A percentile compares a stretch with the other conserved stretches of the same genome.
Evolutionary conservation across 2,329 filamentous ascomycete genomes (phyloP).

Genomic region (Fusarium decemcellulare): DNA sequence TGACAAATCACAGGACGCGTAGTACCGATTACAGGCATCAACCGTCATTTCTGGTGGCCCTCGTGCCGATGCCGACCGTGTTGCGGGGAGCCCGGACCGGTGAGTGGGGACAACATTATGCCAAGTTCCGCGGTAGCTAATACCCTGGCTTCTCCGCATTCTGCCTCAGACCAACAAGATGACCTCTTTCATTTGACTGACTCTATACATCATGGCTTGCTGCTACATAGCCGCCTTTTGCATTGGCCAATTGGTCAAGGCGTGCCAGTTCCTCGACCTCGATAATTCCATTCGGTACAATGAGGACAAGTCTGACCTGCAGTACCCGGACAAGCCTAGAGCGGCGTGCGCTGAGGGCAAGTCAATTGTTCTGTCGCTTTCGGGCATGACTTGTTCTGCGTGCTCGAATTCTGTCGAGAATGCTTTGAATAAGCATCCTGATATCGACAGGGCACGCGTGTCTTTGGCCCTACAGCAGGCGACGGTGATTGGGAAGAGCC

Average conservation of each 20-base stretch:
- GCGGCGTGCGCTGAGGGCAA: background rate
- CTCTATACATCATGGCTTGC: constrained; percentile 12
- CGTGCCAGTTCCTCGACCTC: constrained; percentile 18
- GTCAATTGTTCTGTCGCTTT: constrained; percentile 1
- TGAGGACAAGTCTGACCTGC: constrained; percentile 4
- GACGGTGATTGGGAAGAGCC: background rate
- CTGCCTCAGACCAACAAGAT: background rate
- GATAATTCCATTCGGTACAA: constrained; percentile 21
- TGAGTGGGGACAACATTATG: too few relatives aligned
- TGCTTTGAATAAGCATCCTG: background rate
- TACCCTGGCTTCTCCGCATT: too few relatives aligned
- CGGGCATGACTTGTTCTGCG: constrained; percentile 15
- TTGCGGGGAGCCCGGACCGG: too few relatives aligned
- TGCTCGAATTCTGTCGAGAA: constrained; percentile 9
- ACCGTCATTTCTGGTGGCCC: too few relatives aligned
- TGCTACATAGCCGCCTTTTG: constrained; percentile 27
- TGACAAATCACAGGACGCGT: too few relatives aligned
- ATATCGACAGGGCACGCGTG: background rate
- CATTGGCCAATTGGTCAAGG: constrained; percentile 21
- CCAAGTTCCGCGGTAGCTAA: too few relatives aligned
- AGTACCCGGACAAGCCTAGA: background rate
- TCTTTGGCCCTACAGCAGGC: constrained; percentile 12
- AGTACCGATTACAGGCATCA: too few relatives aligned
- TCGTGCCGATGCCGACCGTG: too few relatives aligned
- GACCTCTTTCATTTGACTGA: background rate